Evolutionary conservation across 2,329 filamentous ascomycete species (phyloP), one percentile per base, ranked within the genome.

Genomic region (Sporothrix curviconia): DNA sequence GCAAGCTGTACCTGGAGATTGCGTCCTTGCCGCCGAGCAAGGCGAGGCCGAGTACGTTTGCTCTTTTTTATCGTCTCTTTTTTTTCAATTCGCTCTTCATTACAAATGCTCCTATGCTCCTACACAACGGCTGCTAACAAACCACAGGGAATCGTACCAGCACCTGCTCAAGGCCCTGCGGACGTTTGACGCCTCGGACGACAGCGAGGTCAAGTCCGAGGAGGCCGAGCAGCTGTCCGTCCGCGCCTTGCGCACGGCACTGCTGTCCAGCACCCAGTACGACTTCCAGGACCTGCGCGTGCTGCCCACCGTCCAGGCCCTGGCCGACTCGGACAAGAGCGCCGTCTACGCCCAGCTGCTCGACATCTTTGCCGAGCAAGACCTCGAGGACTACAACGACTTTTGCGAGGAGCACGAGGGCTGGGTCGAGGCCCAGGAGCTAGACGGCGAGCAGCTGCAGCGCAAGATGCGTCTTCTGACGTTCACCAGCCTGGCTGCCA

Each of bases 401-500:
- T 97, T 97, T 78, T 85, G 90, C 71, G 88, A 95, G 67, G 90
- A 95, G 76, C 90, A 96, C 74, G 82, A 89, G 63, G 88, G 86
- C 62, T 96, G 90, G 76, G 76, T 97, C 60, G 86, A 92, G 72
- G 81, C 87, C 67, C 82, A 90, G 68, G 82, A 83, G 63, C 81
- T 86, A 50, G 86, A 95, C 69, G 80, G 82, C 67, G 82, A 82
- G 55, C 84, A 83, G 61, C 82, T 97, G 64, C 85, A 91, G 79
- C 90, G 88, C 73, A 99, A 99, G 81, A 96, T 97, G 82, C 90
- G 94, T 65, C 84, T 99, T 46, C 82, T 99, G 59, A 97, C 94
- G 14, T 88, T 99, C 64, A 87, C 92, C 64, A 92, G 88, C 64
- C 81, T 97, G 63, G 91, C 92, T 19, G 91, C 92, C 25, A 85